Evolutionary conservation across 257 asterid genomes (phyloP), one percentile per base, ranked within the genome.

Genomic region (Solanum raphanifolium): DNA sequence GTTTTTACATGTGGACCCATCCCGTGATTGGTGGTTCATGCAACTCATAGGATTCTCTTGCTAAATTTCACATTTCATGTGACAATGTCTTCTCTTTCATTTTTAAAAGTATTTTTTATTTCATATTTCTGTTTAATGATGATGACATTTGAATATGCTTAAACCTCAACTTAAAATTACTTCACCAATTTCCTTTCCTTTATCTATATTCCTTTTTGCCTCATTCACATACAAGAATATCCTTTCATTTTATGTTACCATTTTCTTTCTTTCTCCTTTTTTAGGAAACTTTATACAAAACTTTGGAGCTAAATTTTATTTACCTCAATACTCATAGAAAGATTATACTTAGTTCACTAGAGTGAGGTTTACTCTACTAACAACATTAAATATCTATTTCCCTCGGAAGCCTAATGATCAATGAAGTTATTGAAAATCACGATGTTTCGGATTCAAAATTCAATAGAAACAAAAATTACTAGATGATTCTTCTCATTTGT

Each of bases 21-120:
- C 83, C 94, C 95, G 94, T 89, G 93, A 90, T 93, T 92, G 87
- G 91, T 78, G 95, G 43, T 62, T 66, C 85, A 68, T 36, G 5
- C 13, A 68, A 88, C 15, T 71, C 71, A 84, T 86, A 72, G 87
- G 78, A 83, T 35, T 38, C 88, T 32, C 82, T 41, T 34, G 85
- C 83, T 52, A 10, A 34, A 21, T 29, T 58, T 48, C 10, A 32
- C 38, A 34, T 27, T 43, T 18, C 88, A 39, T 34, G 68, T 55
- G 74, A 41, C 66, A 27, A 41, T 76, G 35, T 76, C 48, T 39
- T 76, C 5, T 23, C 29, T n/a, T 39, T 1, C 3, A 5, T 75
- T 38, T 25, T 3, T 39, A 1, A 78, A 39, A 7, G 0, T n/a
- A 3, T 36, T n/a, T 76, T 38, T 36, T 39, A 39, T n/a, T 38